Base-by-base conservation (phyloP, 495 filamentous ascomycete species). In the Xylaria grammica region DNA sequence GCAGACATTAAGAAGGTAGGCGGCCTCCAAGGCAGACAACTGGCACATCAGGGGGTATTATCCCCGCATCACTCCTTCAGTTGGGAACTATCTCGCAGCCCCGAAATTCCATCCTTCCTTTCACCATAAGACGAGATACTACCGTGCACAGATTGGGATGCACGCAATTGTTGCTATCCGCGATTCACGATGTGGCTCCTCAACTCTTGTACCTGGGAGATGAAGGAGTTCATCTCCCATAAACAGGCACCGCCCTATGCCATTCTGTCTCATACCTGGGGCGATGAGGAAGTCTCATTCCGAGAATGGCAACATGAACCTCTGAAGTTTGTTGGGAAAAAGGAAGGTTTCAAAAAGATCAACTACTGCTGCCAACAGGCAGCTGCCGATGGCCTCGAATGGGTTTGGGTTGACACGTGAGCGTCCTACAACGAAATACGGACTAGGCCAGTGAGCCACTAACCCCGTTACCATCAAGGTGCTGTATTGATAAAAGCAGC, bases 401-500 rank as follows among this genome's bases (percentile, higher is more conserved):
- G 69, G 65, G 65, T 74, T 38, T 79, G 77, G 74, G 60, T 78
- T 9, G 76, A 79, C 50, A 79, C 74, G 64, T 66, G 60, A 69
- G 67, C 59, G 10, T 34, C 17, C 29, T 10, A 20, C 8, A 38
- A 15, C 10, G 13, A 17, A 67, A 36, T 17, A 15, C 3, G 40
- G 13, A 17, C 45, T 13, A 36, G 26, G 27, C 9, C 7, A 51
- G 30, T 6, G 9, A 36, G 10, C 9, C 30, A 8, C 30, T 54
- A 54, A 54, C 17, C 2, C 30, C 5, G 2, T 30, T 15, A 9
- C 27, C 27, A 34, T 29, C 19, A 32, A 77, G 68, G 11, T 79
- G 72, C 50, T 79, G 75, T 54, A 80, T 82, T 32, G 71, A 81
- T 68, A 77, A 80, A 60, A 65, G 27, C 11, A 77, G 67, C 46